Conservation (phyloP, 164 flowering plant species). For the Tinospora cordifolia region DNA sequence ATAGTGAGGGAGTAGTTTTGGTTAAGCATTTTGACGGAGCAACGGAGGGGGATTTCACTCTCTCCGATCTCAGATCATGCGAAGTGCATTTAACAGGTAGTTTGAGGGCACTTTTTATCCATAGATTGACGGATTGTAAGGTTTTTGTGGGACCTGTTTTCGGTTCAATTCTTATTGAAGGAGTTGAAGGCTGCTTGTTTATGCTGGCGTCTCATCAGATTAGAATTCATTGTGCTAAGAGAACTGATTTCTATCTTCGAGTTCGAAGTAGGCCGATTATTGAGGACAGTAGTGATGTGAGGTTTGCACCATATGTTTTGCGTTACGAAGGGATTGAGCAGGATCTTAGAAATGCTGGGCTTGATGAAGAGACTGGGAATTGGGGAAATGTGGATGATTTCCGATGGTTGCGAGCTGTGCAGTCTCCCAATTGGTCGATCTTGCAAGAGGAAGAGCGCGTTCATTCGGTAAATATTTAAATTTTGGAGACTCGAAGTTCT, state of each 20-base stretch:
- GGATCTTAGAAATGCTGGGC: conserved; percentile 52
- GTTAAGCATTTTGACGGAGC: conserved; percentile 34
- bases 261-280: conserved; percentile 83
- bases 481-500: conserved; percentile 10
- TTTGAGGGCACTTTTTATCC: conserved; percentile 55
- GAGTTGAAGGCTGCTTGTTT: conserved; percentile 59
- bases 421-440: conserved; percentile 85
- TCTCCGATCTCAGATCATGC: conserved; percentile 59
- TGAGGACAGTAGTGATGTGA: conserved; percentile 61
- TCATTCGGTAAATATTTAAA: conserved; percentile 25
- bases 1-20: conserved; percentile 33
- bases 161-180: conserved; percentile 78
- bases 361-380: conserved; percentile 72
- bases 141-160: conserved; percentile 68
- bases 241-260: conserved; percentile 68
- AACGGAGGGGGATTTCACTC: conserved; percentile 57
- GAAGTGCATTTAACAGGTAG: conserved; percentile 58
- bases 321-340: conserved; percentile 58
- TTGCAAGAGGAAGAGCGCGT: conserved; percentile 62
- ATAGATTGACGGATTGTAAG: conserved; percentile 50
- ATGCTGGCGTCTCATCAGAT: conserved; percentile 89
- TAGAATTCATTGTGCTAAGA: conserved; percentile 63
- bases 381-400: conserved; percentile 95
- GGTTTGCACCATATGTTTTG: conserved; percentile 77
- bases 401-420: conserved; percentile 74